Evolutionary conservation across 1,139 yeast species (phyloP).

Genomic region (Hemisphaericaspora xylanilytica): DNA sequence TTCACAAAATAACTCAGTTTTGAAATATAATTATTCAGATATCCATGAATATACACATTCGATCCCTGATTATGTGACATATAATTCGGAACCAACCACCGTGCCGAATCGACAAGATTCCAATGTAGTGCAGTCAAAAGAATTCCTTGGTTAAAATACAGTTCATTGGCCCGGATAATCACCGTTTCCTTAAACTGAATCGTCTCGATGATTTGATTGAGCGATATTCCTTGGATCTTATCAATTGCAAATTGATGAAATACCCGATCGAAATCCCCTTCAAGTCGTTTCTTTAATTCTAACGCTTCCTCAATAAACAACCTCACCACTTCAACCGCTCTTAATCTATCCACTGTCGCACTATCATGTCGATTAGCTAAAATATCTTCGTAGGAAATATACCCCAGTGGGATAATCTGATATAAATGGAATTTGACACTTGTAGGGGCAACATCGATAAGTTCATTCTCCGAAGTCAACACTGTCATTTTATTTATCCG

Average conservation of each 20-base stretch:
- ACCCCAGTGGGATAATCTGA: slow-evolving; percentile 23
- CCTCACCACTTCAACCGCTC: slow-evolving; percentile 20
- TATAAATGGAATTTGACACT: slow-evolving; percentile 28
- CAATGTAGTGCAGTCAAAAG: slow-evolving; percentile 30
- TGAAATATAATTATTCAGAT: slow-evolving; percentile 28
- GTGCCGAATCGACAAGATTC: slow-evolving; percentile 22
- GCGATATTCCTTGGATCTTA: slow-evolving; percentile 18
- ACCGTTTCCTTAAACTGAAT: slow-evolving; percentile 18
- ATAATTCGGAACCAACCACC: slow-evolving; percentile 28
- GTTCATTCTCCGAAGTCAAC: slow-evolving; percentile 30
- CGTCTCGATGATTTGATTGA: slow-evolving; percentile 24
- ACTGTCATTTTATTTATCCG: slow-evolving; percentile 32
- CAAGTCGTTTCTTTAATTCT: slow-evolving; percentile 11
- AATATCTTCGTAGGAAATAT: slow-evolving; percentile 20
- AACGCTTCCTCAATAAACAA: slow-evolving; percentile 19
- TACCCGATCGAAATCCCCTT: slow-evolving; percentile 19
- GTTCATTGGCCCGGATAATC: slow-evolving; percentile 16
- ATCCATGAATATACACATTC: slow-evolving; percentile 21
- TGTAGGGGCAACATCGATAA: slow-evolving; percentile 25
- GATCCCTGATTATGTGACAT: slow-evolving; percentile 15
- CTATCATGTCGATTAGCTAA: slow-evolving; percentile 25
- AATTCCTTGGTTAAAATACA: slow-evolving; percentile 29
- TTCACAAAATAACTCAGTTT: slow-evolving; percentile 26
- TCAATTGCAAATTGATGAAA: slow-evolving; percentile 25
- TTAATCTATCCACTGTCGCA: slow-evolving; percentile 16